phyloP scores from a whole-genome alignment of 306 rosid species.

The Alnus rubra region DNA sequence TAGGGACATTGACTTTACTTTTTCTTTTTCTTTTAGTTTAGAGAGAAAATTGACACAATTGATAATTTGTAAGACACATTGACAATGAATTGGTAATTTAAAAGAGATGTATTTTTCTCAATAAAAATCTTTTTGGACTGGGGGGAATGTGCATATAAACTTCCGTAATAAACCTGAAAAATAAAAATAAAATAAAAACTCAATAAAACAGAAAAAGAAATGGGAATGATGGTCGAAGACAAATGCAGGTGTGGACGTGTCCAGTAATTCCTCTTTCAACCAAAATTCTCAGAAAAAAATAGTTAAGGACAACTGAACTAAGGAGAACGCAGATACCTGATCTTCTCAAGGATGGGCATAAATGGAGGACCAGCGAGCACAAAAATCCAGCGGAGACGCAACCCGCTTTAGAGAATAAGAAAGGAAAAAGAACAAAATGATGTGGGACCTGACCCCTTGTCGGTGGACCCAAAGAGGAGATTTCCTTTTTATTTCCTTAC shows the following conservation, averaged over 20 bases:
- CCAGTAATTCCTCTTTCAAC: neutral
- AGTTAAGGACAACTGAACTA: neutral
- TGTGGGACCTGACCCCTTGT: neutral
- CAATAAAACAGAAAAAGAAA: neutral
- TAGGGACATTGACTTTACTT: too few species aligned
- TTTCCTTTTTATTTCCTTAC: constrained; percentile 41
- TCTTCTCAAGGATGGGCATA: neutral
- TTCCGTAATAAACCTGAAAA: neutral
- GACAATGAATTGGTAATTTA: too few species aligned
- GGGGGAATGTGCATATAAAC: neutral
- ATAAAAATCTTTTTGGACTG: too few species aligned
- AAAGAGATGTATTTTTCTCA: too few species aligned
- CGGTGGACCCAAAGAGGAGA: constrained; percentile 12
- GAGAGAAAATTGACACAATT: too few species aligned
- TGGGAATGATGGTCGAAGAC: neutral
- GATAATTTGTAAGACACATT: too few species aligned
- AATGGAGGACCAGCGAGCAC: neutral
- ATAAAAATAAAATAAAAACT: too few species aligned
- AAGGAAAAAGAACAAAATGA: neutral
- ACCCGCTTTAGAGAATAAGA: neutral
- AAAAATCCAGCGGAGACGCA: neutral
- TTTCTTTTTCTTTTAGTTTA: too few species aligned
- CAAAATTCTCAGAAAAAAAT: neutral
- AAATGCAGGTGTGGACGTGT: neutral
- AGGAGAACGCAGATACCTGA: neutral